Evolutionary conservation across 768 basidiomycete species (phyloP).

Genomic region (Kwoniella sp.): DNA sequence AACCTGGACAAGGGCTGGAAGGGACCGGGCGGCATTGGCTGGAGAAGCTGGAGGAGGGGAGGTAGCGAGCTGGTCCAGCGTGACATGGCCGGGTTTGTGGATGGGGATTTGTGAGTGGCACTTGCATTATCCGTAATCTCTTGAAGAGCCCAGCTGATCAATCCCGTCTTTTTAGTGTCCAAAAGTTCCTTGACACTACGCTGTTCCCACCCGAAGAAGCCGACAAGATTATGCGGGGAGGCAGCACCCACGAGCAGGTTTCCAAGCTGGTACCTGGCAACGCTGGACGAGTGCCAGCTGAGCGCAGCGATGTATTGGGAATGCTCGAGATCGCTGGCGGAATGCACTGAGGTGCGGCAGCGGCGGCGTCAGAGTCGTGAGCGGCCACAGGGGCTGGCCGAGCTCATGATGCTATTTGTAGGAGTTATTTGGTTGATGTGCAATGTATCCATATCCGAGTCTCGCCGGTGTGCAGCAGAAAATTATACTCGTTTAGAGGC

Average conservation of each 20-base stretch:
- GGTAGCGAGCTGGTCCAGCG: conserved; percentile 30
- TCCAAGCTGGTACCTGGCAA: conserved; percentile 4
- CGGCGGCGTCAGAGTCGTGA: too few species aligned
- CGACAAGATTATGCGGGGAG: conserved; percentile 29
- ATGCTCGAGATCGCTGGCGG: conserved; percentile 36
- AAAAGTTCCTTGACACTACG: conserved; percentile 35
- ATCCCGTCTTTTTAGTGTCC: conserved; percentile 27
- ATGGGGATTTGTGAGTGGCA: conserved; percentile 47
- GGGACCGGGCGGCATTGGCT: conserved; percentile 36
- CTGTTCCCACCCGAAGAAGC: conserved; percentile 16
- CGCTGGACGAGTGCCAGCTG: conserved; percentile 15
- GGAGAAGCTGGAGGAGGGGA: conserved; percentile 29
- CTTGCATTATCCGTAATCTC: not conserved
- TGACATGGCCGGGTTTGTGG: conserved; percentile 45
- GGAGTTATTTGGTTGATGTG: too few species aligned
- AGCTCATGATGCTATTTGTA: too few species aligned
- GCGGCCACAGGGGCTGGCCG: too few species aligned
- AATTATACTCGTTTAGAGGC: too few species aligned
- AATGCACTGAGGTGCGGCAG: conserved; percentile 36
- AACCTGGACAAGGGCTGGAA: conserved; percentile 38
- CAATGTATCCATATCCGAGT: too few species aligned
- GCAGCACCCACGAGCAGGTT: conserved; percentile 26
- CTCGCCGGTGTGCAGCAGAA: too few species aligned
- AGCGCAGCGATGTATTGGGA: conserved; percentile 29
- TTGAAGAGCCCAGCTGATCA: too few species aligned